Evolutionary conservation across 2,329 filamentous ascomycete species (phyloP).

Genomic region (Elsinoe ampelina): DNA sequence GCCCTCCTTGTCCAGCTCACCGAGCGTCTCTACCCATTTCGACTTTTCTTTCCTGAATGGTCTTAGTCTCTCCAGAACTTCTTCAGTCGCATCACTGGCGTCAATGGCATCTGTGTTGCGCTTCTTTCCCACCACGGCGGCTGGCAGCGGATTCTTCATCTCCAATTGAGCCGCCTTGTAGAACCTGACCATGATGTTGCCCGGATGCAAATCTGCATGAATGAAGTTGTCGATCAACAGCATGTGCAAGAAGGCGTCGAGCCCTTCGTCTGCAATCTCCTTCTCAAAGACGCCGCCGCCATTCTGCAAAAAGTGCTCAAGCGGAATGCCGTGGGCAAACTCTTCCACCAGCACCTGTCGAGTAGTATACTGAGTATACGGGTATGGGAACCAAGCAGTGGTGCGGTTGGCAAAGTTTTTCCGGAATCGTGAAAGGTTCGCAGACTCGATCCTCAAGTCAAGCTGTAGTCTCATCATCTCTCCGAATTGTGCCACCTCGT

Average conservation of each 20-base stretch:
- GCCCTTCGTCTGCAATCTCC: slow-evolving; percentile 87
- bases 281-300: slow-evolving; percentile 88
- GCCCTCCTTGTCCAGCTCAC: slow-evolving; percentile 72
- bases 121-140: not conserved
- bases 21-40: slow-evolving; percentile 66
- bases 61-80: slow-evolving; percentile 69
- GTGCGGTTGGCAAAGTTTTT: slow-evolving; percentile 81
- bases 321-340: slow-evolving; percentile 86
- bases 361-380: slow-evolving; percentile 86
- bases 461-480: slow-evolving; percentile 99
- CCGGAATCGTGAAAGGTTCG: slow-evolving; percentile 80
- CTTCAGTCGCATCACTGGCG: slow-evolving; percentile 71
- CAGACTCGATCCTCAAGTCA: slow-evolving; percentile 86
- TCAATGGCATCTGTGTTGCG: slow-evolving; percentile 31
- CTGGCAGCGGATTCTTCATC: slow-evolving; percentile 2
- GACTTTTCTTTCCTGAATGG: slow-evolving; percentile 56
- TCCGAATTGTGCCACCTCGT: slow-evolving; percentile 88
- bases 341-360: slow-evolving; percentile 89
- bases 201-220: slow-evolving; percentile 90
- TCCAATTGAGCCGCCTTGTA: slow-evolving; percentile 72
- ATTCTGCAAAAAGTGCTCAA: slow-evolving; percentile 81
- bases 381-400: slow-evolving; percentile 94
- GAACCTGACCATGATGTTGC: slow-evolving; percentile 99
- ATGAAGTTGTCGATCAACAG: slow-evolving; percentile 95
- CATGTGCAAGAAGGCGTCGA: slow-evolving; percentile 96